Base-by-base conservation (phyloP, 306 rosid species). In the barrel medic (Medicago truncatula) region DNA sequence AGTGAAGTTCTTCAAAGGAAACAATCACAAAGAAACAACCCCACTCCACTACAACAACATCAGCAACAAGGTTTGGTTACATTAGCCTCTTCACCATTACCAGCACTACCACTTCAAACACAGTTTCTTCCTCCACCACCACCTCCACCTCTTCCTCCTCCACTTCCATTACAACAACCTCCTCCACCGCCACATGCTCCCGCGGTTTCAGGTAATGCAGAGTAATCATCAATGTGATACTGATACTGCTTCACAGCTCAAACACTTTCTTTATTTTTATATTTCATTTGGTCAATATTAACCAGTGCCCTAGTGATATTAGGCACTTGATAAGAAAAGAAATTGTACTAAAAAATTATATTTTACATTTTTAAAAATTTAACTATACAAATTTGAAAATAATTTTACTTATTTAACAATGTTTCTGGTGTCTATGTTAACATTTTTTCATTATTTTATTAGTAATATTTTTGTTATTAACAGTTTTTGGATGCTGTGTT, bases 1-100 rank as follows among this genome's bases (percentile, higher is more conserved):
- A 75, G 61, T 57, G 84, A 89, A 15, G 91, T 89, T 9, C 85
- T 87, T 16, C 91, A 83, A 25, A 75, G 87, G 10, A 87, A 85
- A 69, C 79, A 80, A 60, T 7, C 83, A 0, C 87, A 76, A 44
- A 59, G 80, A 76, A 76, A 7, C 10, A 47, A 11, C 17, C 18
- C 53, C 13, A 38, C 67, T 15, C 6, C 76, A 46, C 61, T 20
- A 63, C 66, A 70, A 28, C 44, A 13, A 21, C 58, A 41, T 8
- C 63, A 69, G 17, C 76, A 53, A 18, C 64, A 69, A 8, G 16
- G 31, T 58, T 11, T 71, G 1, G 67, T 70, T 41, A 43, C 60
- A 76, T 71, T 83, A 43, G 44, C 61, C 0, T 38, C 78, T 36
- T 43, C 85, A 8, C 61, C 67, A 8, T 77, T 34, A 18, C 74